Base-by-base conservation (phyloP, 768 basidiomycete genomes). In the Amylocystis lapponica region DNA sequence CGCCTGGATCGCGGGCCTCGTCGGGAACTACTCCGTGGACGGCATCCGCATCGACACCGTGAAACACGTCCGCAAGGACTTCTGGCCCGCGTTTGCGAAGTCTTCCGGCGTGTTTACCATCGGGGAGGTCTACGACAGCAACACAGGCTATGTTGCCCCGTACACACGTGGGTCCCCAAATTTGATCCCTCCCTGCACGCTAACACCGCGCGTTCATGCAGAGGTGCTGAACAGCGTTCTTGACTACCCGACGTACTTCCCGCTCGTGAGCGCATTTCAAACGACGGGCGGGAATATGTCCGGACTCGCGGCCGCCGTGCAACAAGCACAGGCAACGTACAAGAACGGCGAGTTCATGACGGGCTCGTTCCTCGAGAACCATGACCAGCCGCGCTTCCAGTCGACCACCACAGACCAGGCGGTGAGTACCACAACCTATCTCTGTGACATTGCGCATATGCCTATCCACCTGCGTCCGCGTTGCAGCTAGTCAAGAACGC, bases 11-110 rank as follows among this genome's bases (percentile, higher is more conserved):
- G 56, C 53, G 12, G 50, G 64, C 23, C 60, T 79, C 10, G 72
- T 79, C 4, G 37, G 57, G 20, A 66, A 68, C 34, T 81, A 78
- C 51, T 55, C 46, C 9, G 64, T 74, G 42, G 80, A 82, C 51
- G 75, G 78, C 8, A 53, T 81, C 23, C 69, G 79, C 20, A 70
- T 81, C 57, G 79, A 79, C 43, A 75, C 78, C 4, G 77, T 73
- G 47, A 80, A 79, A 57, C 76, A 77, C 54, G 63, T 81, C 49
- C 62, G 68, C 2, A 66, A 66, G 49, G 62, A 67, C 17, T 81
- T 81, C 57, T 81, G 79, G 79, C 66, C 65, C 8, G 67, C 54
- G 4, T 81, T 79, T 54, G 62, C 68, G 36, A 52, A 59, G 17
- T 59, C 71, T 10, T 73, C 76, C 0, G 72, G 69, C 4, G 68